Evolutionary conservation across 192 early-diverging fungal species (phyloP).

Genomic region (Coemansia sp.): DNA sequence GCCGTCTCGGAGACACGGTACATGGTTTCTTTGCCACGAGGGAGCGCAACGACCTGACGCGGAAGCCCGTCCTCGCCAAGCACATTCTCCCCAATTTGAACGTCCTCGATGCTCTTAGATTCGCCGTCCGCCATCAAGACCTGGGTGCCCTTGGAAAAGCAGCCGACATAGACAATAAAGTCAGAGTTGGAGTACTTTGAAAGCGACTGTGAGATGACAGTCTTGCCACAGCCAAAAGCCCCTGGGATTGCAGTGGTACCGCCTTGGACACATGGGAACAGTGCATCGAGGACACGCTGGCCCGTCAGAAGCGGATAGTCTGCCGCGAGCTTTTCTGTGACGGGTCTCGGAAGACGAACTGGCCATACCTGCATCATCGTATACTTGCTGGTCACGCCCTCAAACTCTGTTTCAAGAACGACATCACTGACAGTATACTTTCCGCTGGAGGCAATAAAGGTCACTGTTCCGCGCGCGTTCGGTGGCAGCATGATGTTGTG

Average conservation of each 20-base stretch:
- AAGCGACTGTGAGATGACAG: slow-evolving; percentile 98
- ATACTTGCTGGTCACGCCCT: slow-evolving; percentile 86
- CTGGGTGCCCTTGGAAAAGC: slow-evolving; percentile 59
- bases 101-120: slow-evolving; percentile 28
- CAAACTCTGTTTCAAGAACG: slow-evolving; percentile 96
- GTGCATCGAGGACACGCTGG: slow-evolving; percentile 97
- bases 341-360: slow-evolving; percentile 93
- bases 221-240: slow-evolving; percentile 99
- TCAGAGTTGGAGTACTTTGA: slow-evolving; percentile 99
- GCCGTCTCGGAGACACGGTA: slow-evolving; percentile 28
- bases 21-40: slow-evolving; percentile 47
- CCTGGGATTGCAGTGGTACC: slow-evolving; percentile 99
- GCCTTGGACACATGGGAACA: slow-evolving; percentile 99
- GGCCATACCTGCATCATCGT: slow-evolving; percentile 99
- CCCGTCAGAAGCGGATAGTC: slow-evolving; percentile 96
- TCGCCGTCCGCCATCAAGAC: slow-evolving; percentile 62
- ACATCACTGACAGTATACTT: slow-evolving; percentile 89
- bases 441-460: slow-evolving; percentile 91
- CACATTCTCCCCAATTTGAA: slow-evolving; percentile 35
- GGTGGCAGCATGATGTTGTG: slow-evolving; percentile 97
- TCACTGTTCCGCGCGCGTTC: slow-evolving; percentile 90
- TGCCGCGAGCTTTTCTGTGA: slow-evolving; percentile 90
- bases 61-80: slow-evolving; percentile 47
- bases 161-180: slow-evolving; percentile 98
- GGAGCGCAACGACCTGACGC: slow-evolving; percentile 45